A percentile compares a stretch with the other conserved stretches of the same genome.
phyloP scores from a whole-genome alignment of 2,329 filamentous ascomycete species.

The Triangularia verruculosa region DNA sequence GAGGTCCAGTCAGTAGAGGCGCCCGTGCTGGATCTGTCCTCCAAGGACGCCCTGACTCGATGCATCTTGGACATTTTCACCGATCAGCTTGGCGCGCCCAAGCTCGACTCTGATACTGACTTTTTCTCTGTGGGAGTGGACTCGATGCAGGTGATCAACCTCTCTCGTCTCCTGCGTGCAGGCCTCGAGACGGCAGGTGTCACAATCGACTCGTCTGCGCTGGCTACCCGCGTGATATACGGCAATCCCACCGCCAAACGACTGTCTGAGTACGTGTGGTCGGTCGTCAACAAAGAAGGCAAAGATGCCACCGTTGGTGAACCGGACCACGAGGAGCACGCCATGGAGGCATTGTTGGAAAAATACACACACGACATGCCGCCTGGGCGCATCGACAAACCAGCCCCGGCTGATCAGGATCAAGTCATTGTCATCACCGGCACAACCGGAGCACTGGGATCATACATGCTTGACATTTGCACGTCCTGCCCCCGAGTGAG shows the following conservation, averaged over 20 bases:
- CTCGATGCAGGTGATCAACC: conserved; percentile 41
- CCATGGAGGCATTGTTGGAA: conserved; percentile 35
- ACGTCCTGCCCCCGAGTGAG: conserved; percentile 34
- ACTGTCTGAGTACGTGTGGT: conserved; percentile 36
- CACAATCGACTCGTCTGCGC: conserved; percentile 34
- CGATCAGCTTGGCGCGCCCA: conserved; percentile 26
- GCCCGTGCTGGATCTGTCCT: conserved; percentile 31
- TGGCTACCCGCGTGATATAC: conserved; percentile 41
- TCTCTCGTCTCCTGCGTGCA: conserved; percentile 36
- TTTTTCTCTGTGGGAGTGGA: conserved; percentile 42
- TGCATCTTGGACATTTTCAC: conserved; percentile 35
- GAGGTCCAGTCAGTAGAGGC: conserved; percentile 21
- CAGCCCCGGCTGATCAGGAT: conserved; percentile 32
- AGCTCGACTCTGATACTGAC: conserved; percentile 36
- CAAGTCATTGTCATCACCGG: conserved; percentile 47
- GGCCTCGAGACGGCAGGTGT: conserved; percentile 34
- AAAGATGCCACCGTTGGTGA: conserved; percentile 18
- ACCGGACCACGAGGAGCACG: conserved; percentile 24
- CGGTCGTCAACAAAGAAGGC: conserved; percentile 22
- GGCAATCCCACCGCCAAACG: conserved; percentile 37
- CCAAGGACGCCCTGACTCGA: conserved; percentile 29
- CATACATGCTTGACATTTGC: conserved; percentile 44
- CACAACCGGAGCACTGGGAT: conserved; percentile 48
- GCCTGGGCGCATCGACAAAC: conserved; percentile 26
- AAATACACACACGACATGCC: conserved; percentile 37